Percentiles rank a stretch among this genome's conserved stretches.
Conservation (phyloP, 805 yeast genomes). For the Nakazawaea sp. region DNA sequence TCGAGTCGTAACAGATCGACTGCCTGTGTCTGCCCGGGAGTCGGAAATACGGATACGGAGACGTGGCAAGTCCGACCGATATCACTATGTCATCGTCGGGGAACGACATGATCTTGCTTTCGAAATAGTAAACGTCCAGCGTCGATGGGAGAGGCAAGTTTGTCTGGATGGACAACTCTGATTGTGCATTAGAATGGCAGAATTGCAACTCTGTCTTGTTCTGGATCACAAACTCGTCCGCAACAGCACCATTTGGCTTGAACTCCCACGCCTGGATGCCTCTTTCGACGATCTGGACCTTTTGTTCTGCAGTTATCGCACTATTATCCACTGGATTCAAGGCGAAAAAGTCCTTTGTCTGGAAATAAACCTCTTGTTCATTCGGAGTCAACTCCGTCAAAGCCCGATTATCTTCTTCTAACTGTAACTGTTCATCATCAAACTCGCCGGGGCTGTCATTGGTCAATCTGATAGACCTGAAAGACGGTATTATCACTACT, state of each 20-base stretch:
- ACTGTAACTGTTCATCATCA: constrained; percentile 56
- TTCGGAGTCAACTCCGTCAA: constrained; percentile 56
- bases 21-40: constrained; percentile 87
- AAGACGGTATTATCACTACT: constrained; percentile 3
- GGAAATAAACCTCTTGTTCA: constrained; percentile 65
- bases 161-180: constrained; percentile 51
- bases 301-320: constrained; percentile 43
- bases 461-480: constrained; percentile 13
- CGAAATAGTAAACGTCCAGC: constrained; percentile 86
- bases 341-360: constrained; percentile 47
- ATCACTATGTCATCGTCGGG: constrained; percentile 47
- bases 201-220: constrained; percentile 60
- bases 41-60: constrained; percentile 91
- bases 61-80: constrained; percentile 74
- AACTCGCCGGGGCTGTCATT: constrained; percentile 48
- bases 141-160: constrained; percentile 79
- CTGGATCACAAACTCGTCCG: constrained; percentile 51
- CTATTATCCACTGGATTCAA: constrained; percentile 29
- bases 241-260: constrained; percentile 45
- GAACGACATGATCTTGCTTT: constrained; percentile 71
- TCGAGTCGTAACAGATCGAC: constrained; percentile 83
- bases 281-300: constrained; percentile 69
- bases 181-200: constrained; percentile 50
- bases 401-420: constrained; percentile 52
- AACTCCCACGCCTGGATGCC: constrained; percentile 92